phyloP scores from a whole-genome alignment of 2,329 filamentous ascomycete genomes.

The Catunica adiposa region DNA sequence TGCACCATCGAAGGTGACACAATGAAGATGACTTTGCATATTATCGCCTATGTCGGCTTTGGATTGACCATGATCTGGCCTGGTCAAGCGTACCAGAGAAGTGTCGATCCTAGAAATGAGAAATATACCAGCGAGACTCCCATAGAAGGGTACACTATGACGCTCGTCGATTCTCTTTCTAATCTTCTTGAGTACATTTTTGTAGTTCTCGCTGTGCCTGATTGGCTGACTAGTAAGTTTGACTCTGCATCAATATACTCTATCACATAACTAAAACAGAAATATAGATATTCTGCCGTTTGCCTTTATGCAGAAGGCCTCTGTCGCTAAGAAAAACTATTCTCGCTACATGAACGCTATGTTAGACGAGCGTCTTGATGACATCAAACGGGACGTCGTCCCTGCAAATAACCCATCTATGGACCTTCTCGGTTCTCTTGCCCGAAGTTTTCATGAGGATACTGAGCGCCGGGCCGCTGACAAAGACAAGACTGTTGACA shows the following conservation, averaged over 20 bases:
- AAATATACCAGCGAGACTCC: slow-evolving; percentile 33
- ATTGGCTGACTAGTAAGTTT: slow-evolving; percentile 35
- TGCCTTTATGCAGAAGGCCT: slow-evolving; percentile 33
- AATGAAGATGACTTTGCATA: slow-evolving; percentile 42
- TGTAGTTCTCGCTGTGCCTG: slow-evolving; percentile 41
- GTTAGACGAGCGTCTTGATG: slow-evolving; percentile 40
- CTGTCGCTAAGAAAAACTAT: slow-evolving; percentile 45
- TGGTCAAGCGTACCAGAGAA: slow-evolving; percentile 35
- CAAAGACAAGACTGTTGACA: slow-evolving; percentile 15
- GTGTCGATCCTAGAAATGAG: slow-evolving; percentile 27
- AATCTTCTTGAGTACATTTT: slow-evolving; percentile 47
- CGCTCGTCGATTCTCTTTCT: slow-evolving; percentile 46
- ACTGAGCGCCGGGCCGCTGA: slow-evolving; percentile 1
- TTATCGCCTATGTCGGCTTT: slow-evolving; percentile 54
- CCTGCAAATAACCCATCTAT: slow-evolving; percentile 30
- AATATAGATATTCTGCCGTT: slow-evolving; percentile 30
- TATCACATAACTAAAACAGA: neutral
- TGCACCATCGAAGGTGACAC: slow-evolving; percentile 44
- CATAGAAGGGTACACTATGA: slow-evolving; percentile 41
- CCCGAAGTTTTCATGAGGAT: slow-evolving; percentile 26
- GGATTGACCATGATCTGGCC: slow-evolving; percentile 46
- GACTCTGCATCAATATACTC: neutral
- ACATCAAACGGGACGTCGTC: slow-evolving; percentile 21
- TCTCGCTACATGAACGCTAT: slow-evolving; percentile 54
- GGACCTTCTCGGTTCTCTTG: slow-evolving; percentile 37